Evolutionary conservation across 2,329 filamentous ascomycete species (phyloP), one percentile per base, ranked within the genome.

Genomic region (Mycogone perniciosa): DNA sequence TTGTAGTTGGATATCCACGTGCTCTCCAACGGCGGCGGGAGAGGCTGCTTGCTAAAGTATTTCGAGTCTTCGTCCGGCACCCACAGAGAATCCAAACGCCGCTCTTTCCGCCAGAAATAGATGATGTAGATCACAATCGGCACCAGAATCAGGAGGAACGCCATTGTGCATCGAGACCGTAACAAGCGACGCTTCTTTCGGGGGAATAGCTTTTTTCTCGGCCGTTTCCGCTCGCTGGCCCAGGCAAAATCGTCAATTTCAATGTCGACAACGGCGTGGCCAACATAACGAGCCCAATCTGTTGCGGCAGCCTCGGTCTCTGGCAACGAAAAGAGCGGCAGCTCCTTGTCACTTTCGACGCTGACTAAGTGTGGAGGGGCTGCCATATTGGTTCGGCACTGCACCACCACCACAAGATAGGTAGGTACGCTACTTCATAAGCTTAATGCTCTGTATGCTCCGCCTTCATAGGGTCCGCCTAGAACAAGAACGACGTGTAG

Each of bases 1-100:
- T 67, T 62, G 64, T 79, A 84, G 29, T 68, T 67, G 13, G 67
- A 50, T 52, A 80, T 73, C 54, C 69, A 69, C 8, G 67, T 68
- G 39, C 69, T 60, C 43, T 72, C 62, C 33, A 68, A 59, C n/a
- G 76, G 72, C 0, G 70, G 64, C 2, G 67, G 71, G 30, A 81
- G 66, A 5, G 76, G 71, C n/a, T 65, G 68, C 60, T 79, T 65
- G 53, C 69, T 68, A 60, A 82, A 81, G 13, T 68, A 65, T 29
- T 65, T 62, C 33, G 73, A 70, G 26, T 67, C 71, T 27, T 64
- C 59, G 59, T 81, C 77, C 0, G 78, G 77, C 5, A 65, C 62
- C 78, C 79, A 81, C 6, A 69, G 73, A 41, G 66, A 64, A 27
- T 60, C 57, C 42, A 78, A 64, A 10, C 67, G 66, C 5, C 69